Conservation (phyloP, 805 yeast genomes). For the Naumovozyma dairenensis region DNA sequence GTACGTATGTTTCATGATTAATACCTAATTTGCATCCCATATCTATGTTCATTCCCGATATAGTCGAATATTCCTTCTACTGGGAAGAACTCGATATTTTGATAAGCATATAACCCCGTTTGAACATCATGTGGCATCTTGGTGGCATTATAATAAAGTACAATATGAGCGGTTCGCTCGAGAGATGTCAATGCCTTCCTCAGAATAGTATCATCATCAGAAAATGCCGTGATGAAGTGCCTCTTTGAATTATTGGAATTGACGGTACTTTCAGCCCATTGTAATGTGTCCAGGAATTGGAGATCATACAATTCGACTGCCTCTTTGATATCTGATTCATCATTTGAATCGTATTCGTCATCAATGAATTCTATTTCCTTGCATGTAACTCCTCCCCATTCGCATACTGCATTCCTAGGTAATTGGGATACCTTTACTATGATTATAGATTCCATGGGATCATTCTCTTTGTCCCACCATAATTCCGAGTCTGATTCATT, state of each 20-base stretch:
- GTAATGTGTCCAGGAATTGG: no score
- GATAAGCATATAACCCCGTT: no score
- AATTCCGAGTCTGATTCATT: constrained; percentile 11
- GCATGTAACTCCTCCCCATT: constrained; percentile 63
- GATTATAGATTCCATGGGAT: constrained; percentile 29
- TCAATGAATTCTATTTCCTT: constrained; percentile 30
- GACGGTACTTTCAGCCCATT: no score
- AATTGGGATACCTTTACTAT: constrained; percentile 47
- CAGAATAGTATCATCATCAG: constrained; percentile 6
- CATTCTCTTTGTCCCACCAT: constrained; percentile 20
- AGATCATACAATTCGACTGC: no score
- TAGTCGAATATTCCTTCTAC: constrained; percentile 22
- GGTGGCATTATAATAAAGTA: constrained; percentile 15
- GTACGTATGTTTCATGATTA: neutral
- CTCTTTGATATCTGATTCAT: constrained; percentile 19
- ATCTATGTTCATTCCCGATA: constrained; percentile 11
- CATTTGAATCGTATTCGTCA: constrained; percentile 37
- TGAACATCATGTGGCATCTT: no score
- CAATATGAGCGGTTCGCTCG: constrained; percentile 7
- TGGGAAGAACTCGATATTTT: constrained; percentile 19
- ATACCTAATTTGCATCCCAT: constrained; percentile 12
- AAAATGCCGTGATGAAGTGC: constrained; percentile 15
- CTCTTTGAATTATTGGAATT: no score
- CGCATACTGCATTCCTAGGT: constrained; percentile 57
- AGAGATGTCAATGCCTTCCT: no score